A percentile compares a stretch with the other conserved stretches of the same genome.
Conservation (phyloP, 441 rosid species). For the Croton laevigatus region DNA sequence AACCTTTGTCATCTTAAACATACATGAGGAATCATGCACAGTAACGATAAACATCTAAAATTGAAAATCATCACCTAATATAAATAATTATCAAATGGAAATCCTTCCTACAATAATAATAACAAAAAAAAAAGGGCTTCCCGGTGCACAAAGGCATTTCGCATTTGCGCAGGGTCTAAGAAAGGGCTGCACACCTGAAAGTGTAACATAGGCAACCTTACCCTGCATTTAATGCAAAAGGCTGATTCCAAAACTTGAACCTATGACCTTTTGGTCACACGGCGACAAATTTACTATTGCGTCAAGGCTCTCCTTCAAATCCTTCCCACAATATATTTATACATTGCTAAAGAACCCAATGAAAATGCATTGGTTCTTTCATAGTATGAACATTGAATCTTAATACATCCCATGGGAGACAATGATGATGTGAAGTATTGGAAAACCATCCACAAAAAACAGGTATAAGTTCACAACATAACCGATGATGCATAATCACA, state of each 20-base stretch:
- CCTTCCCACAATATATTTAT: not conserved
- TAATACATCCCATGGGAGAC: not conserved
- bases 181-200: too few relatives aligned
- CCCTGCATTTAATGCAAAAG: too few relatives aligned
- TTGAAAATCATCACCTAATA: conserved; percentile 4
- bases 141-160: too few relatives aligned
- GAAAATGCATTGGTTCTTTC: not conserved
- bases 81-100: conserved; percentile 3
- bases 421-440: not conserved
- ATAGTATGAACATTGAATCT: not conserved
- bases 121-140: too few relatives aligned
- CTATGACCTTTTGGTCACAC: too few relatives aligned
- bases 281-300: too few relatives aligned
- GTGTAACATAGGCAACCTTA: too few relatives aligned
- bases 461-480: not conserved
- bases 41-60: not conserved
- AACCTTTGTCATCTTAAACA: conserved; percentile 11
- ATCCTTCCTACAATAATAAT: conserved; percentile 1
- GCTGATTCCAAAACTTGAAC: too few relatives aligned
- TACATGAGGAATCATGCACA: not conserved
- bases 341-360: not conserved
- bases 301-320: too few relatives aligned
- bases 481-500: not conserved
- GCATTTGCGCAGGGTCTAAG: too few relatives aligned
- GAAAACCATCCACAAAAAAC: not conserved